Evolutionary conservation across 768 basidiomycete genomes (phyloP).

Genomic region (Termitomyces sp.): DNA sequence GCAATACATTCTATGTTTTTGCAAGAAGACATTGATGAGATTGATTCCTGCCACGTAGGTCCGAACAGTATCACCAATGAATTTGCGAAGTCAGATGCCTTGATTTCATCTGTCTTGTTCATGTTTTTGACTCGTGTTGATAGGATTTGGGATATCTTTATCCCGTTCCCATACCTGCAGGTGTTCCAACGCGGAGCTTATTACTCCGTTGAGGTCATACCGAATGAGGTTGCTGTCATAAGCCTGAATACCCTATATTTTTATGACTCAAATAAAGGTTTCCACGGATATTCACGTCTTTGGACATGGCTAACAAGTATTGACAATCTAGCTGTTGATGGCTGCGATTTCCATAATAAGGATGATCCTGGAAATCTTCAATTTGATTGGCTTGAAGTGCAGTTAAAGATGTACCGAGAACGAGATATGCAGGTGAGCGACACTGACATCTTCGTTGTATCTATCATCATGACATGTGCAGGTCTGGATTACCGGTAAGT

Average conservation of each 20-base stretch:
- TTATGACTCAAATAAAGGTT: conserved; percentile 85
- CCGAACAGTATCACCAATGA: conserved; percentile 66
- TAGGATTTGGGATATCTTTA: conserved; percentile 78
- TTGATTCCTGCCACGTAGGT: conserved; percentile 28
- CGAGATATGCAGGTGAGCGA: conserved; percentile 69
- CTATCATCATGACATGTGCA: conserved; percentile 8
- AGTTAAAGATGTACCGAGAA: conserved; percentile 60
- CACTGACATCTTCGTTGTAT: neutral
- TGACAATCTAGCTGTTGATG: conserved; percentile 58
- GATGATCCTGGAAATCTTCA: conserved; percentile 86
- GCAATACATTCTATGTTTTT: neutral
- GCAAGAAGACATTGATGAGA: conserved; percentile 8
- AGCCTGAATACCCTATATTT: conserved; percentile 90
- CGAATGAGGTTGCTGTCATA: conserved; percentile 69
- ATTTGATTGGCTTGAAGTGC: conserved; percentile 88
- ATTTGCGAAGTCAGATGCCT: conserved; percentile 54
- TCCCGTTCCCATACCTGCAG: conserved; percentile 74
- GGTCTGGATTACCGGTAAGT: conserved; percentile 43
- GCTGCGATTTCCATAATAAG: conserved; percentile 56
- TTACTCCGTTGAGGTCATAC: conserved; percentile 75
- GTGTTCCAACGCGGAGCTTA: conserved; percentile 89
- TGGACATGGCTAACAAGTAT: conserved; percentile 10
- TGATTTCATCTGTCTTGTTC: conserved; percentile 9
- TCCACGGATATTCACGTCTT: conserved; percentile 10
- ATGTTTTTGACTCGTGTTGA: conserved; percentile 9